A percentile compares a stretch with the other conserved stretches of the same genome.
Evolutionary conservation across 1,139 yeast species (phyloP).

Genomic region (Scheffersomyces quercinus): DNA sequence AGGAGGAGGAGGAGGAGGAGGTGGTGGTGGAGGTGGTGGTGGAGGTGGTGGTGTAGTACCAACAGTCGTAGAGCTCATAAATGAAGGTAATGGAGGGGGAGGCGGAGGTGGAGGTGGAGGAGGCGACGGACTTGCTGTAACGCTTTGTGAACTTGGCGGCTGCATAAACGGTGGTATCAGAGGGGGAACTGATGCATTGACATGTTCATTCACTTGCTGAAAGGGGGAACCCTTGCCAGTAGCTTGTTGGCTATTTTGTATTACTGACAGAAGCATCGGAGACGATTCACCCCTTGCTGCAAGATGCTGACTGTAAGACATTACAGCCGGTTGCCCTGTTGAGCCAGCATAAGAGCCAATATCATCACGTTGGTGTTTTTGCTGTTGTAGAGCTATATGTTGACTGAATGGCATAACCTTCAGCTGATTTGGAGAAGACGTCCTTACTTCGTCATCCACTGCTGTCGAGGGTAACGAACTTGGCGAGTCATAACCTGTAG

Average conservation of each 20-base stretch:
- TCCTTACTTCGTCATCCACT: not conserved
- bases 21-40: conserved; percentile 8
- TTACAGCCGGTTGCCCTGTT: too few relatives aligned
- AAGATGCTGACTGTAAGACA: too few relatives aligned
- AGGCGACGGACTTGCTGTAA: conserved; percentile 7
- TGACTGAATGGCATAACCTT: conserved; percentile 1
- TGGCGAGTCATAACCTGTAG: too few relatives aligned
- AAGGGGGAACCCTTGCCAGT: too few relatives aligned
- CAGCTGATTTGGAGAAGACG: too few relatives aligned
- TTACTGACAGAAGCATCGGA: too few relatives aligned
- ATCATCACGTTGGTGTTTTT: not conserved
- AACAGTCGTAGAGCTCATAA: conserved; percentile 2
- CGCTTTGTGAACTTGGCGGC: too few relatives aligned
- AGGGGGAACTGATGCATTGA: not conserved
- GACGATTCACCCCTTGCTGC: too few relatives aligned
- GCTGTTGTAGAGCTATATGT: conserved; percentile 3
- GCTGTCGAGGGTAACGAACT: too few relatives aligned
- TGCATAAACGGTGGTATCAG: not conserved
- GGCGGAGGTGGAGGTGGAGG: conserved; percentile 26
- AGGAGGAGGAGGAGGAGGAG: conserved; percentile 38
- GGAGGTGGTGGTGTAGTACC: not conserved
- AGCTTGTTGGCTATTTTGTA: too few relatives aligned
- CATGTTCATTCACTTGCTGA: too few relatives aligned
- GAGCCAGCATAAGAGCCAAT: too few relatives aligned
- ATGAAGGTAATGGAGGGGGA: conserved; percentile 25